Conservation (phyloP, 768 basidiomycete genomes). For the Suillus sp. region DNA sequence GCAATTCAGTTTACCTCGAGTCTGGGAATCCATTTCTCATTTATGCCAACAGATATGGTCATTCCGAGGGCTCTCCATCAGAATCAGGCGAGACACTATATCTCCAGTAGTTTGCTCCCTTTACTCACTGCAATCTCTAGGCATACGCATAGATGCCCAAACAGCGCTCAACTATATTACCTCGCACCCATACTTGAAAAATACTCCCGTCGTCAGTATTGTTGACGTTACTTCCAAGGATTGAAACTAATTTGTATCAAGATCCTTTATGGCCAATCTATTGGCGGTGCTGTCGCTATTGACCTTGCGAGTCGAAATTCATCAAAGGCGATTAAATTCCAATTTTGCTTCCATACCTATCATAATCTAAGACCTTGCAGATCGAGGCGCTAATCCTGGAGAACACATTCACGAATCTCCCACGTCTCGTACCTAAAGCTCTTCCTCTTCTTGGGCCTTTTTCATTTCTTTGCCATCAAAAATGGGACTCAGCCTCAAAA, state of each 20-base stretch:
- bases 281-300: conserved; percentile 92
- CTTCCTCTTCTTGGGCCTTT: conserved; percentile 74
- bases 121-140: conserved; percentile 39
- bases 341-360: background rate
- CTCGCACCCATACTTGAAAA: conserved; percentile 60
- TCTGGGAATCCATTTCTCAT: background rate
- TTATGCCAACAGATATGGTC: conserved; percentile 67
- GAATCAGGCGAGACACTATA: conserved; percentile 63
- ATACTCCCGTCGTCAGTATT: conserved; percentile 64
- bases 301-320: conserved; percentile 83
- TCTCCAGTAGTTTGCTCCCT: background rate
- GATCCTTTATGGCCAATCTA: conserved; percentile 83
- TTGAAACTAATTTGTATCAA: conserved; percentile 25
- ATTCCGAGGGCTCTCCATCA: conserved; percentile 82
- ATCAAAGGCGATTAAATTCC: conserved; percentile 47
- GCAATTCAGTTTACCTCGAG: background rate
- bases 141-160: conserved; percentile 83
- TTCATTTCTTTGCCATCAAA: conserved; percentile 81
- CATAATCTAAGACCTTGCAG: conserved; percentile 36
- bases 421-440: conserved; percentile 76
- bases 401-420: conserved; percentile 90
- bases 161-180: conserved; percentile 75
- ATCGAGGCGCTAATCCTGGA: conserved; percentile 83
- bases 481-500: conserved; percentile 80
- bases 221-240: background rate